Percentiles rank a stretch among this genome's conserved stretches.
phyloP scores from a whole-genome alignment of 108 stramenopile species.

The Nannochloropsis oceanica region DNA sequence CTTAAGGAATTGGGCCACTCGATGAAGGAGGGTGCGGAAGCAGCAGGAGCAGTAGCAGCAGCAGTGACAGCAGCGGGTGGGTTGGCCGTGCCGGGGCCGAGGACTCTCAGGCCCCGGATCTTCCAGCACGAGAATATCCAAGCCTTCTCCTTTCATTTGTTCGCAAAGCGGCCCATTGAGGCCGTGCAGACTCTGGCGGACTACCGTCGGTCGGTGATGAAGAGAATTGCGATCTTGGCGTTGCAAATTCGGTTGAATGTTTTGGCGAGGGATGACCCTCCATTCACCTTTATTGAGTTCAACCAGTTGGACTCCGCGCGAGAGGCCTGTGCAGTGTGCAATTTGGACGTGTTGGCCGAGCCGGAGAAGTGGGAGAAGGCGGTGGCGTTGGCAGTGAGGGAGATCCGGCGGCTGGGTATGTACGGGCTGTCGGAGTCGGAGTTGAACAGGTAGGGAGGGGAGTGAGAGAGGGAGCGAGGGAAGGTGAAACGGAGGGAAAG shows the following conservation, averaged over 20 bases:
- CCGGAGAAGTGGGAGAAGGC: slow-evolving; percentile 81
- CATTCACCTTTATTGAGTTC: slow-evolving; percentile 92
- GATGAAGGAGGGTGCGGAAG: background rate
- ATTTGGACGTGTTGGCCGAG: slow-evolving; percentile 86
- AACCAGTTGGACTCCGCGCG: slow-evolving; percentile 90
- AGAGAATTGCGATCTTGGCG: slow-evolving; percentile 75
- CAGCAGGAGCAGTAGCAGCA: background rate
- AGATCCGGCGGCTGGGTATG: slow-evolving; percentile 75
- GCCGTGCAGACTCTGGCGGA: slow-evolving; percentile 60
- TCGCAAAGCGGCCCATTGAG: slow-evolving; percentile 88
- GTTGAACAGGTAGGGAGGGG: slow-evolving; percentile 42
- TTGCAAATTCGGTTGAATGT: slow-evolving; percentile 91
- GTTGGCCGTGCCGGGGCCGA: too few species aligned
- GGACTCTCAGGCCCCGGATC: background rate
- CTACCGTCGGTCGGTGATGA: slow-evolving; percentile 63
- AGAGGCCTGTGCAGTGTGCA: slow-evolving; percentile 89
- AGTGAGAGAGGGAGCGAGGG: background rate
- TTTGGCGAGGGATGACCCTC: slow-evolving; percentile 56
- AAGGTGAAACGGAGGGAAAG: too few species aligned
- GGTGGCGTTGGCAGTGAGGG: slow-evolving; percentile 62
- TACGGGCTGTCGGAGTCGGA: slow-evolving; percentile 75
- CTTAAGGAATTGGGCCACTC: background rate
- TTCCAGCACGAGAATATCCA: slow-evolving; percentile 70
- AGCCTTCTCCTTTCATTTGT: slow-evolving; percentile 82
- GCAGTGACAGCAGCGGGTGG: too few species aligned